Evolutionary conservation across 352 stramenopile genomes (phyloP).

Genomic region (Saprolegnia diclina): DNA sequence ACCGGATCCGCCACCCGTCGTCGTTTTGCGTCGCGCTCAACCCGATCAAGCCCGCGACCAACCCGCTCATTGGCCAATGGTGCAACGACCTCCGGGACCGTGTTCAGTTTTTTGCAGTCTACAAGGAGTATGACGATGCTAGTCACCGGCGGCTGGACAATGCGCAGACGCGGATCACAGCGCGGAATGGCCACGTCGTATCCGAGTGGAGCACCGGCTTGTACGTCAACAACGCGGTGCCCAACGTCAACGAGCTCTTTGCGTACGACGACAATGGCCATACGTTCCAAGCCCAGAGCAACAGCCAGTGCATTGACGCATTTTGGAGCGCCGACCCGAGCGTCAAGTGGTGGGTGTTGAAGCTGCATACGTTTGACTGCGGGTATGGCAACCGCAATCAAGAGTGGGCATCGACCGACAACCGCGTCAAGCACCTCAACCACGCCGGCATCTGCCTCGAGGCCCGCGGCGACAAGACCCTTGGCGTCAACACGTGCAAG

Average conservation of each 20-base stretch:
- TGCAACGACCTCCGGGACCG: not conserved
- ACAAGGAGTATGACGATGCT: not conserved
- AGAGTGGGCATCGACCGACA: conserved; percentile 28
- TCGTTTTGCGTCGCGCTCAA: not conserved
- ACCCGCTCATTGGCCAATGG: not conserved
- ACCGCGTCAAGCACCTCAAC: conserved; percentile 9
- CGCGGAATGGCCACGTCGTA: not conserved
- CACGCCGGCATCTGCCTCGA: conserved; percentile 15
- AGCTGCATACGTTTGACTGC: conserved; percentile 12
- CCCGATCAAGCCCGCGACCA: not conserved
- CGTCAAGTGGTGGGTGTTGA: not conserved
- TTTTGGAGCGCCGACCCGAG: not conserved
- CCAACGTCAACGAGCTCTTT: conserved; percentile 15
- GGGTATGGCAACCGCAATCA: conserved; percentile 13
- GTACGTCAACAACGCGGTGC: not conserved
- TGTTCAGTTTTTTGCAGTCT: not conserved
- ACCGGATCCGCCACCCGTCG: not conserved
- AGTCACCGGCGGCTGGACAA: not conserved
- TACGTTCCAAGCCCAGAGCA: conserved; percentile 12
- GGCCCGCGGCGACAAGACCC: not conserved
- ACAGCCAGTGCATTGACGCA: conserved; percentile 5
- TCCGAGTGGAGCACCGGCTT: not conserved
- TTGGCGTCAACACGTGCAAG: not conserved
- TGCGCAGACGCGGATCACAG: not conserved
- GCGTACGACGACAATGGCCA: not conserved